A percentile compares a stretch with the other conserved stretches of the same genome.
Conservation (phyloP, 495 filamentous ascomycete species). For the Lentithecium fluviatile region DNA sequence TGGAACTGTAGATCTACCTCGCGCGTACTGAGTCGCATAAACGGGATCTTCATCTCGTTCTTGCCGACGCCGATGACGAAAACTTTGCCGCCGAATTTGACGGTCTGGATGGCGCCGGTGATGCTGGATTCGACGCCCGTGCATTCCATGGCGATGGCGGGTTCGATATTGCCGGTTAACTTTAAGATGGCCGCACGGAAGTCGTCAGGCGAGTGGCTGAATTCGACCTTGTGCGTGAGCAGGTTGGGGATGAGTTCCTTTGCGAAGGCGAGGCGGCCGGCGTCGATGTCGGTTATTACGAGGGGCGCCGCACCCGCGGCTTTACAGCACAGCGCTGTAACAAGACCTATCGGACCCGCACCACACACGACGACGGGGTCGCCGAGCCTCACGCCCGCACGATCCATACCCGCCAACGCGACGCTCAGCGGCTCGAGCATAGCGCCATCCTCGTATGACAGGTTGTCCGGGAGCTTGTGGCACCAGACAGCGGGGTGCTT, state of each 20-base stretch:
- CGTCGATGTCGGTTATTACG: conserved; percentile 90
- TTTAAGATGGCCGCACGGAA: conserved; percentile 64
- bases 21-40: conserved; percentile 84
- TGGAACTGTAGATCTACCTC: conserved; percentile 95
- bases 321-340: conserved; percentile 74
- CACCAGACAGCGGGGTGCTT: conserved; percentile 91
- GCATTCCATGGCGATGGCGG: conserved; percentile 79
- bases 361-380: conserved; percentile 85
- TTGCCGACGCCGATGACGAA: conserved; percentile 91
- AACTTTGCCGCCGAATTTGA: conserved; percentile 91
- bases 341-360: conserved; percentile 86
- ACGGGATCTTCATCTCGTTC: conserved; percentile 90
- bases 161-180: conserved; percentile 68
- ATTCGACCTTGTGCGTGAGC: conserved; percentile 74
- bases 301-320: conserved; percentile 84
- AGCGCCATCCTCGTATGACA: conserved; percentile 86
- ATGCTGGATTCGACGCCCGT: conserved; percentile 91
- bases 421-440: conserved; percentile 85
- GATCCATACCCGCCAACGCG: conserved; percentile 77
- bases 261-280: conserved; percentile 77
- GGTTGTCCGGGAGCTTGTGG: conserved; percentile 78
- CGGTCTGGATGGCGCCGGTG: conserved; percentile 77
- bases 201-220: conserved; percentile 64
- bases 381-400: conserved; percentile 72
- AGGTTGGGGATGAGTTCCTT: conserved; percentile 72